These are phyloP conservation scores for Aspergillus fischeri DNA, from an alignment of 2,329 filamentous ascomycete species.

Conservation along the genomic window DNA sequence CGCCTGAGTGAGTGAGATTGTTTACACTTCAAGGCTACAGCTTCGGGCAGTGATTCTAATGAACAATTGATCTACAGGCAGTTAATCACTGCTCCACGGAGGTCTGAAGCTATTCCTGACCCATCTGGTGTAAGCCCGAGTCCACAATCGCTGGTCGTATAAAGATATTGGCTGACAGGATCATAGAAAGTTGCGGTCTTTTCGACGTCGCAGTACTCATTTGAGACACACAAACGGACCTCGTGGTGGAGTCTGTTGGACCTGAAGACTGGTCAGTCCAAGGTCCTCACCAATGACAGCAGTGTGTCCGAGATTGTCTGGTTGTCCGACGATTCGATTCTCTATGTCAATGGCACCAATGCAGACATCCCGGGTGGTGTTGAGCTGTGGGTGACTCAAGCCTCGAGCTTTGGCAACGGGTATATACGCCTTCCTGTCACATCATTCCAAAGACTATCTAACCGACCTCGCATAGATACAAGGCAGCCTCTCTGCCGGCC, in stretches of 20 bases:
- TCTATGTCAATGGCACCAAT: constrained; percentile 51
- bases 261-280: constrained; percentile 61
- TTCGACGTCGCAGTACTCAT: constrained; percentile 71
- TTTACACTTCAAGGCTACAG: background rate
- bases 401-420: constrained; percentile 29
- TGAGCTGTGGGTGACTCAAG: constrained; percentile 37
- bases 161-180: background rate
- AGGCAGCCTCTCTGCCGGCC: constrained; percentile 36
- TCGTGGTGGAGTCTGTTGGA: constrained; percentile 66
- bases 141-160: background rate
- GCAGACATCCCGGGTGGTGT: constrained; percentile 37
- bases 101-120: constrained; percentile 35
- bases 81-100: constrained; percentile 35
- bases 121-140: constrained; percentile 34
- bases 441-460: background rate
- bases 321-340: constrained; percentile 64
- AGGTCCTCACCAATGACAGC: constrained; percentile 60
- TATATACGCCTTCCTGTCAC: constrained; percentile 12
- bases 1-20: constrained; percentile 25
- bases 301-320: constrained; percentile 69
- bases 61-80: constrained; percentile 18
- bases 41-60: background rate
- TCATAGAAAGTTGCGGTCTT: constrained; percentile 44
- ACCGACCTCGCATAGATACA: constrained; percentile 24
- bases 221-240: constrained; percentile 65